These are phyloP conservation scores for Cerioporus squamosus DNA, from an alignment of 1,284 basidiomycete species.

Conservation along the genomic window DNA sequence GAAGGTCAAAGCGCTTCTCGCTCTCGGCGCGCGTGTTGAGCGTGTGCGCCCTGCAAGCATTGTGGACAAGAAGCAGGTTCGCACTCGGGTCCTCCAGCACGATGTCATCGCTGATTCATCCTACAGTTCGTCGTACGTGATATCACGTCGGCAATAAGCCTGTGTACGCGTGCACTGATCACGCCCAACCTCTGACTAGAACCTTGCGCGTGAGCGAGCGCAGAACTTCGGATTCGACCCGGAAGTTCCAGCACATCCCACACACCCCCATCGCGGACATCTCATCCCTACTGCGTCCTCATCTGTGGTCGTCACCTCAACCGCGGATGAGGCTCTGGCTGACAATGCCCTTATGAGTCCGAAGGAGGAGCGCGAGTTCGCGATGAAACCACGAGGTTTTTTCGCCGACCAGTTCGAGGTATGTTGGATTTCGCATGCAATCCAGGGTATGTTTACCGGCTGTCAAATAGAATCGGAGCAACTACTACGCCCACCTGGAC, in stretches of 20 bases:
- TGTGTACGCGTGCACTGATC: too few relatives aligned
- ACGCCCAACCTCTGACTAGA: slow-evolving; percentile 47
- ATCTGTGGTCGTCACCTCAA: slow-evolving; percentile 62
- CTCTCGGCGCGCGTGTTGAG: slow-evolving; percentile 88
- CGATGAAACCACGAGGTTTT: slow-evolving; percentile 66
- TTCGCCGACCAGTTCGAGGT: slow-evolving; percentile 98
- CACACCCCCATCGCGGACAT: slow-evolving; percentile 20
- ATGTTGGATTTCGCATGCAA: not conserved
- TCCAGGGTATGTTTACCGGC: too few relatives aligned
- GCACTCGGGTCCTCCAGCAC: slow-evolving; percentile 41
- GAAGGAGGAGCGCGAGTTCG: slow-evolving; percentile 47
- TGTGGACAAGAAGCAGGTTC: slow-evolving; percentile 91
- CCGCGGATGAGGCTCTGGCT: slow-evolving; percentile 42
- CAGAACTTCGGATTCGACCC: slow-evolving; percentile 64
- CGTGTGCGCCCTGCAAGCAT: slow-evolving; percentile 88
- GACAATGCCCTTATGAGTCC: slow-evolving; percentile 43
- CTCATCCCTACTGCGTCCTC: slow-evolving; percentile 32
- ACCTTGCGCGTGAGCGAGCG: slow-evolving; percentile 81
- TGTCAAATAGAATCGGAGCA: slow-evolving; percentile 78
- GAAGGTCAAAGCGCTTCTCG: slow-evolving; percentile 84
- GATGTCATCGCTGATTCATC: not conserved
- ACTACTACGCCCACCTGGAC: slow-evolving; percentile 87
- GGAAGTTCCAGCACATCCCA: slow-evolving; percentile 30
- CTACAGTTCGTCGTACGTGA: slow-evolving; percentile 6
- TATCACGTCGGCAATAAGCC: too few relatives aligned